Base-by-base conservation (phyloP, 1,284 basidiomycete genomes). In the Cerioporus squamosus region DNA sequence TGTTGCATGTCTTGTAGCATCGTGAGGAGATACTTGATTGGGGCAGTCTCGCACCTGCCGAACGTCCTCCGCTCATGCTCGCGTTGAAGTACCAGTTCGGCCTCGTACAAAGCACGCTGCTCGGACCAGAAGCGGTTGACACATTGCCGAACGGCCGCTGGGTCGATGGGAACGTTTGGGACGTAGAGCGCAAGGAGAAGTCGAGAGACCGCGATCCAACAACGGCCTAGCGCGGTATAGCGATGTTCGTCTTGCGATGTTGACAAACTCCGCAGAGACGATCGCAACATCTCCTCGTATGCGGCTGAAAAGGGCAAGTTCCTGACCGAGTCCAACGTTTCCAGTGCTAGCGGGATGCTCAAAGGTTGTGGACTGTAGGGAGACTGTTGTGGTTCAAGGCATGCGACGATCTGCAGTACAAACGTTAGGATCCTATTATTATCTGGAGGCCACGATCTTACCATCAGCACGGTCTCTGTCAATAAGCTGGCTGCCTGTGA, bases 81-180 rank as follows among this genome's bases (percentile, higher is more conserved):
- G 17, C 69, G 66, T 62, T 94, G 87, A 3, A 93, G 78, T 0
- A 69, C 61, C 5, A 92, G 72, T 67, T 93, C 86, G 6, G 76
- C 75, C 0, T 71, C 64, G 0, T 93, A 68, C n/a, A 78, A 70
- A 0, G 72, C 67, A 17, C 79, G 71, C 53, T 86, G 79, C n/a
- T 77, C 68, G n/a, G 70, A 66, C 66, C 83, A 77, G 45, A 90
- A 84, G 39, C 80, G 75, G 5, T 74, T 73, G 0, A 81, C 77
- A 38, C 83, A 85, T 45, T 80, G 81, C 51, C 88, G 82, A 33
- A 90, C 82, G 18, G 87, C 87, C 15, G 90, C 86, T 9, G 97
- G 97, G 72, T 99, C 97, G 53, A 98, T 77, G 1, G 96, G 94
- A 4, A 88, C 78, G 68, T 94, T 85, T 0, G 97, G 95, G 47